A percentile compares a stretch with the other conserved stretches of the same genome.
Conservation (phyloP, 2,329 filamentous ascomycete species). For the Beauveria pseudobassiana region DNA sequence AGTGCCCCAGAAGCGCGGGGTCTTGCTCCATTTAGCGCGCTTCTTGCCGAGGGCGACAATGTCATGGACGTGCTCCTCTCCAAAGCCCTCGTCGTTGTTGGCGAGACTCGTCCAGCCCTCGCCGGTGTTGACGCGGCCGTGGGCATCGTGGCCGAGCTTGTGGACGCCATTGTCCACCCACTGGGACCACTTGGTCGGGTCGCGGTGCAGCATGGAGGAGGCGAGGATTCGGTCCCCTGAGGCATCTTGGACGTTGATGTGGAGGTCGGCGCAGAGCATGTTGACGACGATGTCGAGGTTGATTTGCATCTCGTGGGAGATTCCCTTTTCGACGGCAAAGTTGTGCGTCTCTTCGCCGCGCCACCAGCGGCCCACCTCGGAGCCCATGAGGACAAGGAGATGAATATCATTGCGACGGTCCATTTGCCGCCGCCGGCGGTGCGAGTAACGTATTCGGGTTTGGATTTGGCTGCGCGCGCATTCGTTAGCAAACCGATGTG, state of each 20-base stretch:
- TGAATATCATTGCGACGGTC: slow-evolving; percentile 72
- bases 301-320: slow-evolving; percentile 82
- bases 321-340: slow-evolving; percentile 87
- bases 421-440: slow-evolving; percentile 87
- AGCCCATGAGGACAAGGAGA: slow-evolving; percentile 69
- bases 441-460: slow-evolving; percentile 81
- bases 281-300: slow-evolving; percentile 89
- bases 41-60: slow-evolving; percentile 65
- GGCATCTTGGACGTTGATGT: slow-evolving; percentile 95
- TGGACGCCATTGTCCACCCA: slow-evolving; percentile 72
- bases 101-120: slow-evolving; percentile 44
- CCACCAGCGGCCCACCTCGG: slow-evolving; percentile 79
- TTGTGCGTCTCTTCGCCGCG: slow-evolving; percentile 75
- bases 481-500: not conserved
- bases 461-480: slow-evolving; percentile 69
- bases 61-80: slow-evolving; percentile 83
- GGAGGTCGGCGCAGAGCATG: slow-evolving; percentile 83
- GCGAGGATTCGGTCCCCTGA: slow-evolving; percentile 87
- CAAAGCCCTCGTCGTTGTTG: slow-evolving; percentile 57
- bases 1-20: slow-evolving; percentile 54
- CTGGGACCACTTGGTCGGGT: slow-evolving; percentile 71
- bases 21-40: slow-evolving; percentile 65
- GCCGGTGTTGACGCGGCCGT: slow-evolving; percentile 49
- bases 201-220: slow-evolving; percentile 62
- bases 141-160: slow-evolving; percentile 46